Conservation (phyloP, 164 flowering plant species). For the Chimonanthus salicifolius region DNA sequence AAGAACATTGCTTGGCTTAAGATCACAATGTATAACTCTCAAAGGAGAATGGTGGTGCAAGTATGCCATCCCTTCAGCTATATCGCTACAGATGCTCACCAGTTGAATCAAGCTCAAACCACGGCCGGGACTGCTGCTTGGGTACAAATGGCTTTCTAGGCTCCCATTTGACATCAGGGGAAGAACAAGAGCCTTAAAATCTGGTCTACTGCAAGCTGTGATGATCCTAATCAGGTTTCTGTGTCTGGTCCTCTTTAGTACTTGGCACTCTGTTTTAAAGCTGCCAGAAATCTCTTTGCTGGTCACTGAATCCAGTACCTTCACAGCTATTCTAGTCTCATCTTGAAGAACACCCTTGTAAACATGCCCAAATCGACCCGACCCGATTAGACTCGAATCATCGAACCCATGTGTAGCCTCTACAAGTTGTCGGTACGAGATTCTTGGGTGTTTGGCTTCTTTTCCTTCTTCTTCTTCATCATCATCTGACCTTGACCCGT, state of each 20-base stretch:
- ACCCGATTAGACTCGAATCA: conserved; percentile 58
- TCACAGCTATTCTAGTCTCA: conserved; percentile 66
- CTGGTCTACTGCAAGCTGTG: conserved; percentile 71
- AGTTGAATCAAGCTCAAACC: conserved; percentile 50
- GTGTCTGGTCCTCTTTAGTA: conserved; percentile 67
- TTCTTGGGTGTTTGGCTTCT: conserved; percentile 49
- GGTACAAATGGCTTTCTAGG: conserved; percentile 70
- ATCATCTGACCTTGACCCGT: conserved; percentile 8
- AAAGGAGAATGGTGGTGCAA: conserved; percentile 76
- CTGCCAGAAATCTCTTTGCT: conserved; percentile 34
- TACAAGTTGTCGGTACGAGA: conserved; percentile 55
- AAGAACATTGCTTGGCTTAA: conserved; percentile 87
- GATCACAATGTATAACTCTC: conserved; percentile 75
- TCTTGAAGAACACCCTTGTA: conserved; percentile 68
- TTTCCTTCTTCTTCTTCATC: conserved; percentile 28
- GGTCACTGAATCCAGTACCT: conserved; percentile 49
- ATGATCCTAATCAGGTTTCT: conserved; percentile 78
- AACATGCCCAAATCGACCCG: conserved; percentile 78
- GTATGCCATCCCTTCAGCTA: conserved; percentile 84
- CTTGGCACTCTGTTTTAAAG: conserved; percentile 81
- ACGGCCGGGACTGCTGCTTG: conserved; percentile 21
- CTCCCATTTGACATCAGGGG: conserved; percentile 90
- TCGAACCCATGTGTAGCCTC: conserved; percentile 81
- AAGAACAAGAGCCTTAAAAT: conserved; percentile 80
- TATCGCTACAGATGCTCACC: conserved; percentile 67